A percentile compares a stretch with the other conserved stretches of the same genome.
Conservation (phyloP, 2,329 filamentous ascomycete genomes). For the Fusarium dimerum region DNA sequence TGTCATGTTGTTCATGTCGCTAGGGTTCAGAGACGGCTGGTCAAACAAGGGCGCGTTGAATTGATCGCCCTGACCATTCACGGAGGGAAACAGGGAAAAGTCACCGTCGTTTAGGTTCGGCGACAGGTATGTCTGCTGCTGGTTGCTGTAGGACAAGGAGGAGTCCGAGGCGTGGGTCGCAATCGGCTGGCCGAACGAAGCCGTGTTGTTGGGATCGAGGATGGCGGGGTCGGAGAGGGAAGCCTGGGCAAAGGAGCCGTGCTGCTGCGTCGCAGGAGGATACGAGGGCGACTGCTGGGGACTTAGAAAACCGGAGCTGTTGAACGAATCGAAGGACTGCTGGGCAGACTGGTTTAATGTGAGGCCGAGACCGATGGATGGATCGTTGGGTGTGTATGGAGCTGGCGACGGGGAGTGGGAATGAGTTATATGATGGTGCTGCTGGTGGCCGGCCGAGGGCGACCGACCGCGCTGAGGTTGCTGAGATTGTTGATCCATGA, state of each 20-base stretch:
- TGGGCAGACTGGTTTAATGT: constrained; percentile 52
- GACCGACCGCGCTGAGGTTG: constrained; percentile 56
- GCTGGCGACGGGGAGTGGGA: constrained; percentile 64
- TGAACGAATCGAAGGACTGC: constrained; percentile 43
- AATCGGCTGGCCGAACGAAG: constrained; percentile 44
- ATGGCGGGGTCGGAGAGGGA: constrained; percentile 38
- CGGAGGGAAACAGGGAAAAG: constrained; percentile 65
- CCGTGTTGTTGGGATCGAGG: constrained; percentile 44
- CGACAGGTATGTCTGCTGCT: constrained; percentile 50
- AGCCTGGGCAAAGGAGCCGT: constrained; percentile 29
- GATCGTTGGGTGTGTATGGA: constrained; percentile 51
- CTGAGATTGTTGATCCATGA: constrained; percentile 46
- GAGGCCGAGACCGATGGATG: constrained; percentile 57
- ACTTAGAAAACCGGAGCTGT: constrained; percentile 51
- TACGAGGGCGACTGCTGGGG: constrained; percentile 43
- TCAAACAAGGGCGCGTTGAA: constrained; percentile 65
- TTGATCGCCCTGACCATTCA: constrained; percentile 54
- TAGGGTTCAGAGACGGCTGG: constrained; percentile 43
- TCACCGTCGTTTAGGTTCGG: constrained; percentile 56
- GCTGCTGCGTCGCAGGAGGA: constrained; percentile 36
- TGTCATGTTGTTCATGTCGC: constrained; percentile 55
- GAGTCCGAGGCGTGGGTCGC: constrained; percentile 38
- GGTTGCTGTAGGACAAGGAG: constrained; percentile 43
- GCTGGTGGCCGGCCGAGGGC: constrained; percentile 59
- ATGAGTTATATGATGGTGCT: constrained; percentile 64